Evolutionary conservation across 345 rosid species (phyloP), one percentile per base, ranked within the genome.

Genomic region (Citrus maxima): DNA sequence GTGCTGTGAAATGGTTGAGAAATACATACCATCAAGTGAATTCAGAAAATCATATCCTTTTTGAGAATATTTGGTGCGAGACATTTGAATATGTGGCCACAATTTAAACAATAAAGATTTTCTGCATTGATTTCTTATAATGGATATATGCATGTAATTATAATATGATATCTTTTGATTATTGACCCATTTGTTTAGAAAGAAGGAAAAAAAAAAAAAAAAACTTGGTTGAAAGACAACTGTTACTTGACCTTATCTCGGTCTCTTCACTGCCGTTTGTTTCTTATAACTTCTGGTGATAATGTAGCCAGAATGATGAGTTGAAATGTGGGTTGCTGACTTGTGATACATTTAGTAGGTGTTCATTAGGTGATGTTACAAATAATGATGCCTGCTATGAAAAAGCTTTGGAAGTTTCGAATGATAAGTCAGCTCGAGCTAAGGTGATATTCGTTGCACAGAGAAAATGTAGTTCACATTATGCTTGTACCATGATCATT

Each of bases 351-450:
- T n/a, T n/a, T n/a, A n/a, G n/a, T n/a, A n/a, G n/a, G n/a, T 72
- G 99, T 83, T 91, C 96, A 30, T 80, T 95, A 74, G 99, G 99
- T 46, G 97, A 92, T 87, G 90, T 92, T 74, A 91, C 97, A 77
- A 86, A 79, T 67, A 72, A 27, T 27, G 27, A 27, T 27, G 27
- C 27, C 27, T 27, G 27, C 27, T 27, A 27, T 27, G 27, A 27
- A 27, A 27, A 27, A 27, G 27, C 27, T 27, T 27, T 27, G 27
- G 27, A 27, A 27, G 27, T 27, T 27, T 27, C 27, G 27, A 27
- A 27, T 27, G 27, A 27, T 27, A 27, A 27, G 27, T 27, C 27
- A 27, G 27, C 27, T 27, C 1, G 27, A 27, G 27, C 27, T 27
- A 27, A 27, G 27, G 27, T 27, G 27, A 27, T 27, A 27, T 27